phyloP scores from a whole-genome alignment of 306 rosid genomes.

The Leucaena leucocephala region DNA sequence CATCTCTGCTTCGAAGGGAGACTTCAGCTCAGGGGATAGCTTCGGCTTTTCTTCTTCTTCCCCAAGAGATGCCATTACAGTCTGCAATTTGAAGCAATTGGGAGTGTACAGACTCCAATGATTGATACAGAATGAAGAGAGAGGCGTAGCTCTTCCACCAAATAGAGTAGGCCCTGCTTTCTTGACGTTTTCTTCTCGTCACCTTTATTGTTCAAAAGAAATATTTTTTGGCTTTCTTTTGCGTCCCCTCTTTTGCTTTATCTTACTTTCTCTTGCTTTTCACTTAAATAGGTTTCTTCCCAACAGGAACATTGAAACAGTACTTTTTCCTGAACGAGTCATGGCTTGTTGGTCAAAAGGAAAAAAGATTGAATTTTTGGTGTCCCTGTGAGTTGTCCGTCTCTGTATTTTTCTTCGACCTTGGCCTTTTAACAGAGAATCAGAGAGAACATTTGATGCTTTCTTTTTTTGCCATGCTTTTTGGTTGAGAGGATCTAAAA shows the following conservation, averaged over 20 bases:
- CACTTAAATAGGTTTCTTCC: neutral
- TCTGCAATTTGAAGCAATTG: constrained; percentile 10
- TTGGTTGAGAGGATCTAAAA: too few relatives aligned
- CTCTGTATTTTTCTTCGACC: neutral
- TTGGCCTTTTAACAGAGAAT: neutral
- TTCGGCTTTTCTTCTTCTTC: constrained; percentile 24
- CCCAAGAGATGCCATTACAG: constrained; percentile 35
- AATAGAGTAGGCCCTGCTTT: neutral
- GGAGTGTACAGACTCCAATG: neutral
- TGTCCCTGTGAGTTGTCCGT: neutral
- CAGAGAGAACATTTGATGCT: neutral
- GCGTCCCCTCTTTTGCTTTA: neutral
- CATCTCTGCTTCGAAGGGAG: constrained; percentile 23
- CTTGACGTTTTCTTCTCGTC: neutral
- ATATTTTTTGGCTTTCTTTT: neutral
- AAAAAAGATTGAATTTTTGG: neutral
- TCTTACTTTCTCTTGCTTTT: constrained; percentile 10
- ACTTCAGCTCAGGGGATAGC: constrained; percentile 5
- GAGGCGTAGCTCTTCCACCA: neutral
- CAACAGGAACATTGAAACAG: neutral
- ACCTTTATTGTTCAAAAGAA: neutral
- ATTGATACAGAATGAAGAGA: neutral
- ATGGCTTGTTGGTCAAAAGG: neutral
- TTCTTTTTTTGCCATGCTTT: too few relatives aligned
- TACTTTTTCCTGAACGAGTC: neutral